phyloP scores from a whole-genome alignment of 192 early-diverging fungal species.

The Geranomyces variabilis region DNA sequence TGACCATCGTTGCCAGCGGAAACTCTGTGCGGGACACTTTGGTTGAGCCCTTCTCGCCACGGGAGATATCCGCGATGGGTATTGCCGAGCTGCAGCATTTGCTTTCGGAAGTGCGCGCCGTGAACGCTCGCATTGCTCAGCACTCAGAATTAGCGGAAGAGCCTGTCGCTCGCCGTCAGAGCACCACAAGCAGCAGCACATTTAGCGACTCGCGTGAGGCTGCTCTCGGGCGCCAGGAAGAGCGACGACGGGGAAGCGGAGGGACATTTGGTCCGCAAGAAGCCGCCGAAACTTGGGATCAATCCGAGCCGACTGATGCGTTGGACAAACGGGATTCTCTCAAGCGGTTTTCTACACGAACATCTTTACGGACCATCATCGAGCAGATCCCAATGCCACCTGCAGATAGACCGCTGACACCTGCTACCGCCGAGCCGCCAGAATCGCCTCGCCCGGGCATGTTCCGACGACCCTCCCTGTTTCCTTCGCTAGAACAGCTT shows the following conservation, averaged over 20 bases:
- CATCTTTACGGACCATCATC: neutral
- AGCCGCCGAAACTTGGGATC: neutral
- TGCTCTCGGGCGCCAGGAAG: too few species aligned
- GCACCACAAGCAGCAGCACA: too few species aligned
- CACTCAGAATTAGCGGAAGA: neutral
- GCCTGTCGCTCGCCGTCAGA: too few species aligned
- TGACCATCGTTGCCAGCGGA: neutral
- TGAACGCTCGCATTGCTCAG: neutral
- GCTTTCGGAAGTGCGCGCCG: neutral
- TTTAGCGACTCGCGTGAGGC: too few species aligned
- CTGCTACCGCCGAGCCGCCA: neutral
- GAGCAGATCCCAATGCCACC: constrained; percentile 2
- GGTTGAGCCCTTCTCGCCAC: neutral
- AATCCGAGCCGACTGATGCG: neutral
- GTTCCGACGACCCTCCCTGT: neutral
- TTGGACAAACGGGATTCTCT: neutral
- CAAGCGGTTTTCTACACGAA: neutral
- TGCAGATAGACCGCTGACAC: neutral
- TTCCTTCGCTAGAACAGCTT: constrained; percentile 1
- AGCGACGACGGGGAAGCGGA: neutral
- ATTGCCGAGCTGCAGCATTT: constrained; percentile 1
- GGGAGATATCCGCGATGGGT: neutral
- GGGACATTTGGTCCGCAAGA: neutral
- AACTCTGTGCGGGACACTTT: neutral
- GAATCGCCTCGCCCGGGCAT: neutral